Conservation (phyloP, 140 eudicot species). For the Flaveria floridana region DNA sequence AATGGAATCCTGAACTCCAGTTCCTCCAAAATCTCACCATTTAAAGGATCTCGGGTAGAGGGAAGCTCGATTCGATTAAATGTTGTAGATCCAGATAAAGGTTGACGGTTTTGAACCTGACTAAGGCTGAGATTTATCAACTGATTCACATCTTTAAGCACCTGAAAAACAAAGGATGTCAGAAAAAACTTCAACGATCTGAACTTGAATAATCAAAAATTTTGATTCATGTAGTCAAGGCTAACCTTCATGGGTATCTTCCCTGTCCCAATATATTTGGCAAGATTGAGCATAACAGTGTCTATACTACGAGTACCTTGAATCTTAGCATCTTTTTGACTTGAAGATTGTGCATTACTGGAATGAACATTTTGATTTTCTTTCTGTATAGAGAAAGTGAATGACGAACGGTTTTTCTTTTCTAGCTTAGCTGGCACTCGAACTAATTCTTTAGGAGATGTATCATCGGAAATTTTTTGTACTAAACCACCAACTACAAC, state of each 20-base stretch:
- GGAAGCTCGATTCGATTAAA: constrained; percentile 78
- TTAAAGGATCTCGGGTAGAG: constrained; percentile 67
- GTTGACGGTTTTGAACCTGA: constrained; percentile 65
- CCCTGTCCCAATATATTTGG: constrained; percentile 59
- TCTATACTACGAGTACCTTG: constrained; percentile 52
- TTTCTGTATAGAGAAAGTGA: constrained; percentile 65
- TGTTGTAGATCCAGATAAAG: constrained; percentile 85
- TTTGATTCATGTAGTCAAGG: constrained; percentile 16
- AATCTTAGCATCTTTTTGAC: constrained; percentile 41
- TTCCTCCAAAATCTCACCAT: constrained; percentile 45
- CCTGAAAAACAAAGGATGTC: constrained; percentile 43
- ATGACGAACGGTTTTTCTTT: constrained; percentile 58
- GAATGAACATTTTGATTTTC: constrained; percentile 43
- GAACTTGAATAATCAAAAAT: background rate
- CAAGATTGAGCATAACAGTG: constrained; percentile 68
- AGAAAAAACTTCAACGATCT: constrained; percentile 7
- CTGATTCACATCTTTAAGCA: constrained; percentile 65
- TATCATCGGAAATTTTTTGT: constrained; percentile 40
- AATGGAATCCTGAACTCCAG: constrained; percentile 18
- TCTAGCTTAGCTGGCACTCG: constrained; percentile 82
- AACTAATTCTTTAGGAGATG: constrained; percentile 47
- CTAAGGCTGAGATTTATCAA: constrained; percentile 54
- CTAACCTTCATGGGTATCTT: constrained; percentile 82
- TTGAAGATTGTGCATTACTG: constrained; percentile 38
- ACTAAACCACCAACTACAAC: constrained; percentile 54